Percentiles rank a stretch among this genome's conserved stretches.
Evolutionary conservation across 345 rosid genomes (phyloP).

Genomic region (Hibiscus trionum): DNA sequence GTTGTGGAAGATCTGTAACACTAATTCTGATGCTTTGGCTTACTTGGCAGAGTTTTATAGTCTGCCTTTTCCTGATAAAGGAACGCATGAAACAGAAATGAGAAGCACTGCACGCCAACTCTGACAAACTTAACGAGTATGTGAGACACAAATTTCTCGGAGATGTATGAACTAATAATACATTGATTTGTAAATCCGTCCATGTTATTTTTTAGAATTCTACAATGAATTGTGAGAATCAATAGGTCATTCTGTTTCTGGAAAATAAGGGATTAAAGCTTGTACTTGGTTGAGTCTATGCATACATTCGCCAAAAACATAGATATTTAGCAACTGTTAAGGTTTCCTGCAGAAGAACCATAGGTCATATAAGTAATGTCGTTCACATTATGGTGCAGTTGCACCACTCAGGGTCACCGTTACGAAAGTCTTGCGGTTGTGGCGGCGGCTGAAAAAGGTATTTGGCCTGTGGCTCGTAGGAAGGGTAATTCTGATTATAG

Average conservation of each 20-base stretch:
- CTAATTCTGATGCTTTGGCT: slow-evolving; percentile 61
- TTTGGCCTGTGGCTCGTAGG: neutral
- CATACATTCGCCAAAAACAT: neutral
- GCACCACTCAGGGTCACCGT: slow-evolving; percentile 3
- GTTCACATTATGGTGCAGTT: slow-evolving; percentile 4
- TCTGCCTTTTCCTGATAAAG: slow-evolving; percentile 18
- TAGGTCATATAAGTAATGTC: neutral
- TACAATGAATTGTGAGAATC: neutral
- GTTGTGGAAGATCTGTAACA: slow-evolving; percentile 71
- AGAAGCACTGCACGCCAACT: slow-evolving; percentile 7
- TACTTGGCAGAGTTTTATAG: slow-evolving; percentile 61
- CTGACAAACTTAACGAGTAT: neutral
- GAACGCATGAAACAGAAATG: slow-evolving; percentile 15
- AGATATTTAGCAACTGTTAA: too few species aligned
- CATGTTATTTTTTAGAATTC: neutral
- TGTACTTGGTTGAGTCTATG: neutral
- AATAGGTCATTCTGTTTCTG: neutral
- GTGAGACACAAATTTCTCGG: neutral
- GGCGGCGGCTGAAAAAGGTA: neutral
- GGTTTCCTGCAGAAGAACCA: neutral
- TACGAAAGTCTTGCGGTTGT: neutral
- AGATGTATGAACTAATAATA: neutral
- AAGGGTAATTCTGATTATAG: neutral
- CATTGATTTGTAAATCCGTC: neutral
- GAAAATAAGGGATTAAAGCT: neutral